Evolutionary conservation across 495 filamentous ascomycete species (phyloP), one percentile per base, ranked within the genome.

Genomic region (Pseudoneurospora amorphoporcata): DNA sequence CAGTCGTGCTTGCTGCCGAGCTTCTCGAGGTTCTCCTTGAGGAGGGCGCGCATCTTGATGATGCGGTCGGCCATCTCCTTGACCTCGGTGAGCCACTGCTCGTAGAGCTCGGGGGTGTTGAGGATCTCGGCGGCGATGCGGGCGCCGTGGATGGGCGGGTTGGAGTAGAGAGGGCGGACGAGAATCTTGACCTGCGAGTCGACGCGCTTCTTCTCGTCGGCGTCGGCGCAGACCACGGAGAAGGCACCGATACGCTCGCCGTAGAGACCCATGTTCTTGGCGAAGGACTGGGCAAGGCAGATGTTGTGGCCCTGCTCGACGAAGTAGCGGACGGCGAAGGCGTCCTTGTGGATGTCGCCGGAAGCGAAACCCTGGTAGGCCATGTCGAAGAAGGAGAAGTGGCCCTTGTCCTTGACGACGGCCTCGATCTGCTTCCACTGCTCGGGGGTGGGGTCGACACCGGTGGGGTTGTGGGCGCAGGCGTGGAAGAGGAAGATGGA

Each of bases 221-320:
- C 85, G 69, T 89, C 89, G 70, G 88, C 92, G 81, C 91, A 92
- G 74, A 97, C 90, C 71, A 98, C 88, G 71, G 93, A 97, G 89
- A 99, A 99, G 71, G 94, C 94, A 78, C 95, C 95, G 70, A 97
- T 94, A 85, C 95, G 95, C 87, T 99, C 95, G 80, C 95, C 95
- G 80, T 99, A 99, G 74, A 99, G 92, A 83, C 95, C 95, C 95
- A 99, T 99, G 88, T 99, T 99, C 92, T 99, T 99, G 81, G 95
- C 95, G 83, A 99, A 99, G 70, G 92, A 94, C 86, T 99, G 95
- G 77, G 92, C 90, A 74, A 99, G 89, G 78, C 87, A 89, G 77
- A 96, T 90, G 81, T 91, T 88, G 86, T 97, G 95, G 78, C 95
- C 95, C 84, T 99, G 86, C 82, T 90, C 88, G 79, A 98, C 89